Conservation (phyloP, 805 yeast genomes). For the Wickerhamiella azyma region DNA sequence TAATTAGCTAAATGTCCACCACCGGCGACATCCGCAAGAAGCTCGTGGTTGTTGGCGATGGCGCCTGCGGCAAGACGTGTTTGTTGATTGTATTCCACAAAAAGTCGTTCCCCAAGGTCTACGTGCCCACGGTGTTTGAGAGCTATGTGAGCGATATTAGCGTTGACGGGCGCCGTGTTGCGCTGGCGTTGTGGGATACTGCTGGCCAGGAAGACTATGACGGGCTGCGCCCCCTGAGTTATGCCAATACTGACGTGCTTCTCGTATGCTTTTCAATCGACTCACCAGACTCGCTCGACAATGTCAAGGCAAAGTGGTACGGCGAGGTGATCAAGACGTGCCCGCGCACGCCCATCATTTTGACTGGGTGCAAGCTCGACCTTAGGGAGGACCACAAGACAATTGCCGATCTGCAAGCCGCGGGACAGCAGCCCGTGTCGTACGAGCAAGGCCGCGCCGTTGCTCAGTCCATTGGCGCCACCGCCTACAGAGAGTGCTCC, state of each 20-base stretch:
- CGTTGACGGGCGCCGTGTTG: constrained; percentile 81
- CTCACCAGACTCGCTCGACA: constrained; percentile 82
- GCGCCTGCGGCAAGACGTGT: constrained; percentile 96
- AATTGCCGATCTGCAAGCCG: constrained; percentile 51
- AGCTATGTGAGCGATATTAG: constrained; percentile 96
- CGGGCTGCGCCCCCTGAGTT: constrained; percentile 78
- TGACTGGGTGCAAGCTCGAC: constrained; percentile 87
- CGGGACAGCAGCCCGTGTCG: constrained; percentile 69
- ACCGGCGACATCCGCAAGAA: constrained; percentile 30
- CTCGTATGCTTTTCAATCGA: constrained; percentile 85
- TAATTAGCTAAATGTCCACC: constrained; percentile 4
- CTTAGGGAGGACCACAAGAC: constrained; percentile 71
- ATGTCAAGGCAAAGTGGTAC: constrained; percentile 93
- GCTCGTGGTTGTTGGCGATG: constrained; percentile 91
- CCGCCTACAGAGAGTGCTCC: constrained; percentile 79
- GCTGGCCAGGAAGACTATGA: constrained; percentile 98
- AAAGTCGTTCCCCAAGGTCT: constrained; percentile 86
- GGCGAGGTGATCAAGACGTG: constrained; percentile 89
- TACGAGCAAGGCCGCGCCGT: constrained; percentile 73
- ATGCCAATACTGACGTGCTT: constrained; percentile 86
- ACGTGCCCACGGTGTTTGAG: constrained; percentile 93
- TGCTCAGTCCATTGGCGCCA: constrained; percentile 81
- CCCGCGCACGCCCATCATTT: constrained; percentile 82
- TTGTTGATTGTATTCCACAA: constrained; percentile 69
- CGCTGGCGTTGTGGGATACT: constrained; percentile 93